phyloP scores from a whole-genome alignment of 1,284 basidiomycete species.

The Tylopilus sp. region DNA sequence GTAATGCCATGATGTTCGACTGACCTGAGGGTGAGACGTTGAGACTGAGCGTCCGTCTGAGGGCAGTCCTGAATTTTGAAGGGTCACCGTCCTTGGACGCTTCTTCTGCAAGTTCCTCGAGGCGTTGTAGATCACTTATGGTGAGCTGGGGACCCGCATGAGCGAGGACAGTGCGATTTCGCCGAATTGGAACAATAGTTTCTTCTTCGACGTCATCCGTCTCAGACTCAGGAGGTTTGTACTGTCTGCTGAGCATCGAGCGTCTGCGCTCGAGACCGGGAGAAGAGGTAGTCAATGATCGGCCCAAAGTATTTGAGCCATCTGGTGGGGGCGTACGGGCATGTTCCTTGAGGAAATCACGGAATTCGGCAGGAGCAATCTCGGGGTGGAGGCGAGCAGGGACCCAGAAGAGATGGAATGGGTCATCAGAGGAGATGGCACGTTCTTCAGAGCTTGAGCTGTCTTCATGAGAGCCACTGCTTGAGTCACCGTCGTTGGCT shows the following conservation, averaged over 20 bases:
- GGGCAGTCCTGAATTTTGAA: constrained; percentile 72
- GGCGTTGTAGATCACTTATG: constrained; percentile 86
- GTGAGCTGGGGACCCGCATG: constrained; percentile 74
- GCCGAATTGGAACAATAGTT: constrained; percentile 61
- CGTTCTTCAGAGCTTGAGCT: constrained; percentile 37
- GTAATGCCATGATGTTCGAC: constrained; percentile 34
- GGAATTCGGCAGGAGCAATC: constrained; percentile 94
- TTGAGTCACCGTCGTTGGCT: constrained; percentile 41
- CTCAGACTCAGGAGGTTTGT: constrained; percentile 63
- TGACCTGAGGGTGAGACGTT: constrained; percentile 82
- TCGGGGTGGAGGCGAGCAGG: constrained; percentile 95
- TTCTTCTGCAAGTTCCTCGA: constrained; percentile 91
- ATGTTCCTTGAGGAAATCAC: constrained; percentile 92
- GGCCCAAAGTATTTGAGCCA: constrained; percentile 37
- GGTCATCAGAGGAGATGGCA: constrained; percentile 52
- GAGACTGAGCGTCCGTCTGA: constrained; percentile 85
- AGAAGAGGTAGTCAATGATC: constrained; percentile 39
- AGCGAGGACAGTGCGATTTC: constrained; percentile 63
- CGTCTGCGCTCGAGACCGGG: constrained; percentile 68
- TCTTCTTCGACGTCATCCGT: constrained; percentile 67
- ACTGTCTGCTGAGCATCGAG: constrained; percentile 89
- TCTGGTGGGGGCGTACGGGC: constrained; percentile 58
- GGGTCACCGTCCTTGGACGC: constrained; percentile 83
- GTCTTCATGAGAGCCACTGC: constrained; percentile 46
- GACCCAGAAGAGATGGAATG: constrained; percentile 93